These are phyloP conservation scores for Aspergillus ellipticus DNA, from an alignment of 495 filamentous ascomycete species.

Conservation along the genomic window DNA sequence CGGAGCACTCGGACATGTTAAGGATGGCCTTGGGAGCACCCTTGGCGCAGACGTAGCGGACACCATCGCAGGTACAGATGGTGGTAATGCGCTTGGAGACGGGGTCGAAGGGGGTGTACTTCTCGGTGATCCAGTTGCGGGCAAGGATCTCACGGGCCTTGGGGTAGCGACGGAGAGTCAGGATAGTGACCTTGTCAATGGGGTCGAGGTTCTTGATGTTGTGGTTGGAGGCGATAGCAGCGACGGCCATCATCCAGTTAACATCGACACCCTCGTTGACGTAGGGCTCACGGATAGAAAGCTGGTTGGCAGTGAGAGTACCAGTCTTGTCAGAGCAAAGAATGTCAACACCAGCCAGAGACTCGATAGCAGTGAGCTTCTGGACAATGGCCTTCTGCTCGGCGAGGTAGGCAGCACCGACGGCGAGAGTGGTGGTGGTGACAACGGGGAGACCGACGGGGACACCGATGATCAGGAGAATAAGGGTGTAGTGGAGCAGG, in stretches of 20 bases:
- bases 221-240: slow-evolving; percentile 70
- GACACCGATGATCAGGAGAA: slow-evolving; percentile 69
- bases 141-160: slow-evolving; percentile 67
- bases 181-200: slow-evolving; percentile 73
- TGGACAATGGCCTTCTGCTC: slow-evolving; percentile 75
- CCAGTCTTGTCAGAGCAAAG: slow-evolving; percentile 78
- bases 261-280: slow-evolving; percentile 71
- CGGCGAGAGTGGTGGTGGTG: slow-evolving; percentile 70
- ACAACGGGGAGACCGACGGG: slow-evolving; percentile 74
- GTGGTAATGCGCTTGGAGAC: slow-evolving; percentile 75
- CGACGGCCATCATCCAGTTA: slow-evolving; percentile 79
- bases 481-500: slow-evolving; percentile 63
- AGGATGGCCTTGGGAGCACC: slow-evolving; percentile 73
- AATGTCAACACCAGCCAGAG: slow-evolving; percentile 71
- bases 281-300: slow-evolving; percentile 71
- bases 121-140: slow-evolving; percentile 68
- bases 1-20: slow-evolving; percentile 59
- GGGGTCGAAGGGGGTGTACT: slow-evolving; percentile 75
- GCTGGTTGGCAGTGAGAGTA: slow-evolving; percentile 74
- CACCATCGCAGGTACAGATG: slow-evolving; percentile 62
- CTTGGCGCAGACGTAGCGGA: slow-evolving; percentile 66
- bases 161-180: slow-evolving; percentile 70
- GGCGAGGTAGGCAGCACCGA: slow-evolving; percentile 70
- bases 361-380: slow-evolving; percentile 74
- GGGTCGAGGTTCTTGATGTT: slow-evolving; percentile 74